Percentiles rank a stretch among this genome's conserved stretches.
Evolutionary conservation across 129 eudicot species (phyloP).

Genomic region (Scalesia atractyloides): DNA sequence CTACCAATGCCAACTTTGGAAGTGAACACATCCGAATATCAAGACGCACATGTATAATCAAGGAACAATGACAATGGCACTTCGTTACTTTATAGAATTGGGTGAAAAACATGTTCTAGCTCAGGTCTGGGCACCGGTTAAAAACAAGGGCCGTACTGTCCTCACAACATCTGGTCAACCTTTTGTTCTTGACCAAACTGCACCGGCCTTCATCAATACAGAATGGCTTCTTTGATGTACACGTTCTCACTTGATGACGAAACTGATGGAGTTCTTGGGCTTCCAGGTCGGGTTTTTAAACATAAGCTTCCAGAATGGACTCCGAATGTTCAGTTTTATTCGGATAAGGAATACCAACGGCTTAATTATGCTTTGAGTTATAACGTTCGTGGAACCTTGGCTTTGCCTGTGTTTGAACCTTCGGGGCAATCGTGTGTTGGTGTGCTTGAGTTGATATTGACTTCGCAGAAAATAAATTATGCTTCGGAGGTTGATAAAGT

Average conservation of each 20-base stretch:
- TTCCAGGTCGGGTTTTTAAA: conserved; percentile 83
- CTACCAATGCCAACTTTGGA: conserved; percentile 52
- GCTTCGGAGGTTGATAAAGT: conserved; percentile 98
- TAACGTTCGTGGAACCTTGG: conserved; percentile 83
- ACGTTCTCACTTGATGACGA: conserved; percentile 70
- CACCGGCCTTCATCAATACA: conserved; percentile 83
- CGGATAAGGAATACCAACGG: conserved; percentile 79
- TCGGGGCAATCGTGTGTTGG: conserved; percentile 85
- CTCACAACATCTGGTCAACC: conserved; percentile 95
- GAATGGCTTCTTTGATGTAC: conserved; percentile 82
- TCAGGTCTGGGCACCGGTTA: conserved; percentile 92
- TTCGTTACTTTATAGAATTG: conserved; percentile 78
- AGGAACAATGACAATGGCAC: conserved; percentile 93
- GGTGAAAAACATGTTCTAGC: conserved; percentile 78
- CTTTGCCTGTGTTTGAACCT: conserved; percentile 93
- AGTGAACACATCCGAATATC: conserved; percentile 41
- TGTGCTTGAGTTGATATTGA: conserved; percentile 88
- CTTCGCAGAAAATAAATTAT: conserved; percentile 86
- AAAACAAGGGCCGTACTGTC: conserved; percentile 51
- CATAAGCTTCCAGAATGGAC: conserved; percentile 93
- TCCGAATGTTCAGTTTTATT: conserved; percentile 91
- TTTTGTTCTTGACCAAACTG: conserved; percentile 80
- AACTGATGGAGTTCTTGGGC: conserved; percentile 67
- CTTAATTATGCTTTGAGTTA: conserved; percentile 72
- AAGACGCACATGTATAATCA: conserved; percentile 64